Evolutionary conservation across 176 grass and related monocot genomes (phyloP).

Genomic region (Oropetium thomaeum): DNA sequence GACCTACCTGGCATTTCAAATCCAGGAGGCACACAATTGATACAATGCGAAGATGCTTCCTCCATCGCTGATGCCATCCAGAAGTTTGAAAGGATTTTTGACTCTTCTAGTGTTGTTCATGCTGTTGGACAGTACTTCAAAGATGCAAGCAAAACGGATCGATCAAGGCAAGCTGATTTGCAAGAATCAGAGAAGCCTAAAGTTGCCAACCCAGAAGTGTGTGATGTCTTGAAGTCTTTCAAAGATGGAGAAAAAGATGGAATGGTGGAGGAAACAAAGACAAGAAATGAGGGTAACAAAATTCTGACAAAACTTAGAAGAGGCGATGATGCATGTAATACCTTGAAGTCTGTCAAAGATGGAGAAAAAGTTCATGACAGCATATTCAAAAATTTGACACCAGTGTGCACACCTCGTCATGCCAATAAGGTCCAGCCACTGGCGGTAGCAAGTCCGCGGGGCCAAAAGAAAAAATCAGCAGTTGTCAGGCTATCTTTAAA

Average conservation of each 20-base stretch:
- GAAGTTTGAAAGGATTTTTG: constrained; percentile 57
- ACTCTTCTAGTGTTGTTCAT: constrained; percentile 42
- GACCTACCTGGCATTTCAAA: constrained; percentile 52
- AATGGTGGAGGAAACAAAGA: constrained; percentile 42
- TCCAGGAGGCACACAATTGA: constrained; percentile 42
- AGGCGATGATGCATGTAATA: constrained; percentile 49
- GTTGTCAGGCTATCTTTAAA: constrained; percentile 91
- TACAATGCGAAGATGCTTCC: constrained; percentile 67
- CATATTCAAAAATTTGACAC: constrained; percentile 60
- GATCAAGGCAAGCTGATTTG: constrained; percentile 28
- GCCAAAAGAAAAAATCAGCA: constrained; percentile 74
- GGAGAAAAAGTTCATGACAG: constrained; percentile 62
- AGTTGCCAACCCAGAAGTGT: constrained; percentile 21
- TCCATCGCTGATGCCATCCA: constrained; percentile 50
- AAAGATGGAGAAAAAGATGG: not conserved
- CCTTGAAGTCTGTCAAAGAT: constrained; percentile 43
- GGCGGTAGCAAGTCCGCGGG: constrained; percentile 47
- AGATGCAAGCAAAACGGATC: constrained; percentile 45
- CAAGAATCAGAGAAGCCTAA: constrained; percentile 43
- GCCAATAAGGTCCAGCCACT: constrained; percentile 71
- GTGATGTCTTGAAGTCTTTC: no score
- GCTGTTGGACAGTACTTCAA: constrained; percentile 60
- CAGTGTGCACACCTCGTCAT: constrained; percentile 75
- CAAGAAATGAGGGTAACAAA: constrained; percentile 42
- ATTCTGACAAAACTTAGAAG: constrained; percentile 48